A percentile compares a stretch with the other conserved stretches of the same genome.
These are phyloP conservation scores for Leptomonas pyrrhocoris DNA, from an alignment of 208 protist genomes.

Conservation along the genomic window DNA sequence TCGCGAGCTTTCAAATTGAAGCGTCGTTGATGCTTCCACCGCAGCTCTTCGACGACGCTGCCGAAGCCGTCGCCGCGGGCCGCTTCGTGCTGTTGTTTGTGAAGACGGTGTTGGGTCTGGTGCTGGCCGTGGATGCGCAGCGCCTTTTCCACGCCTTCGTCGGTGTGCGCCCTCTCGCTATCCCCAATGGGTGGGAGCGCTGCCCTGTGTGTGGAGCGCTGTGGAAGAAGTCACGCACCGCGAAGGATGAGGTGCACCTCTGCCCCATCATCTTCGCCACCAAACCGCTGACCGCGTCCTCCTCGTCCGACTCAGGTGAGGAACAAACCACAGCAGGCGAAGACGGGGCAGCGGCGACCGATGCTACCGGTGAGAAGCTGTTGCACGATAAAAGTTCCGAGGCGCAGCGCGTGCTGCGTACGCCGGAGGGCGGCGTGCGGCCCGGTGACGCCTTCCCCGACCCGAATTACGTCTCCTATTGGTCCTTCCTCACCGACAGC, in stretches of 20 bases:
- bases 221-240: conserved; percentile 39
- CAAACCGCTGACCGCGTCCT: conserved; percentile 7
- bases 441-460: conserved; percentile 64
- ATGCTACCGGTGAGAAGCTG: background rate
- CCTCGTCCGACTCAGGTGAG: conserved; percentile 16
- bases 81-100: conserved; percentile 36
- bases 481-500: conserved; percentile 50
- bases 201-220: conserved; percentile 66
- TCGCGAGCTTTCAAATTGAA: conserved; percentile 37
- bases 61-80: conserved; percentile 18
- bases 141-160: conserved; percentile 69
- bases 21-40: conserved; percentile 33
- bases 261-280: conserved; percentile 31
- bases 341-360: background rate
- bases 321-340: background rate
- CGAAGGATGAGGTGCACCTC: conserved; percentile 22
- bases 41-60: conserved; percentile 29
- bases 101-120: conserved; percentile 41
- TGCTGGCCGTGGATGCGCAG: conserved; percentile 52
- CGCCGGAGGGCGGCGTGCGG: conserved; percentile 24
- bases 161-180: conserved; percentile 58
- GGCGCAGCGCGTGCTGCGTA: background rate
- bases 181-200: conserved; percentile 58
- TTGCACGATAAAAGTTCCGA: background rate
- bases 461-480: conserved; percentile 45